Conservation (phyloP, 106 monocot species). For the Agapanthus africanus region DNA sequence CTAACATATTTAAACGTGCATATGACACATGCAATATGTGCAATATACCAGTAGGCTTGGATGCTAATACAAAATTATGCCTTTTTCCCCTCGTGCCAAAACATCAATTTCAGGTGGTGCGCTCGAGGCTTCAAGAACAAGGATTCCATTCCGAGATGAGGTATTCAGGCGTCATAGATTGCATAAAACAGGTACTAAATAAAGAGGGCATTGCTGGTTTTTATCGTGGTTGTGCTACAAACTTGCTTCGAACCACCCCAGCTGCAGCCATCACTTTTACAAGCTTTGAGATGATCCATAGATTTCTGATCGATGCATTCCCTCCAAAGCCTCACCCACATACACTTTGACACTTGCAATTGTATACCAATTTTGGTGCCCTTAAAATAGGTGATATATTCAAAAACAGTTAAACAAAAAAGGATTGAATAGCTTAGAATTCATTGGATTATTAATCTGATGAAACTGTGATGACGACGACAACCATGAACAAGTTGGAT, state of each 20-base stretch:
- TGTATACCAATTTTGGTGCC: background rate
- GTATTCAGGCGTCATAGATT: constrained; percentile 63
- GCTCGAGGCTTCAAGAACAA: constrained; percentile 87
- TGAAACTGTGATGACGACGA: constrained; percentile 4
- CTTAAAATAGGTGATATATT: background rate
- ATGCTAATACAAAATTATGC: too few species aligned
- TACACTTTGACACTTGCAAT: background rate
- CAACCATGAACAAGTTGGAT: background rate
- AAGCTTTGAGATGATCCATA: constrained; percentile 93
- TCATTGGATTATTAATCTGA: background rate
- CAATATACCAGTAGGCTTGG: too few species aligned
- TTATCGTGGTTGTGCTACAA: constrained; percentile 84
- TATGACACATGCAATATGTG: too few species aligned
- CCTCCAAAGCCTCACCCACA: constrained; percentile 53
- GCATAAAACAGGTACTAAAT: constrained; percentile 56
- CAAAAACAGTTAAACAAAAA: background rate
- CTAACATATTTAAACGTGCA: too few species aligned
- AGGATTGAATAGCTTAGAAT: background rate
- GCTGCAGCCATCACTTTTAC: constrained; percentile 92
- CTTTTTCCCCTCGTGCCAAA: too few species aligned
- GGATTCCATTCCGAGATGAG: constrained; percentile 41
- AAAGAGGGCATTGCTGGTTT: constrained; percentile 68
- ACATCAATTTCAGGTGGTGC: constrained; percentile 82
- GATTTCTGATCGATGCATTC: constrained; percentile 48
- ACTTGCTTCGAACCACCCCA: constrained; percentile 74